phyloP scores from a whole-genome alignment of 2,329 filamentous ascomycete genomes.

The Paraphoma chrysanthemicola region DNA sequence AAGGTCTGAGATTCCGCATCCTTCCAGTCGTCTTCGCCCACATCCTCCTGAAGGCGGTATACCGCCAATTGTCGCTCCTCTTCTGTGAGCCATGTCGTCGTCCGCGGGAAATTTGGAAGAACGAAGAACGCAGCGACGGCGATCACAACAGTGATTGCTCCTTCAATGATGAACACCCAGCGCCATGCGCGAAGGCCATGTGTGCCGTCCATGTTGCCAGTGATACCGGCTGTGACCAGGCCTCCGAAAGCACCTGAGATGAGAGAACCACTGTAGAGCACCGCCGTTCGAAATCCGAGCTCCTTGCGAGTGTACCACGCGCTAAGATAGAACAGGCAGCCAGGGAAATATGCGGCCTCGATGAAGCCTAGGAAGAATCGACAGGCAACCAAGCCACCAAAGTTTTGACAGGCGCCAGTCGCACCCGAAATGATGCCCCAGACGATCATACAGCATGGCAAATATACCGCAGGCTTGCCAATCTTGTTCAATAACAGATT shows the following conservation, averaged over 20 bases:
- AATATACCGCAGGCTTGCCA: conserved; percentile 48
- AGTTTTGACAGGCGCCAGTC: conserved; percentile 52
- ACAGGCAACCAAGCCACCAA: conserved; percentile 54
- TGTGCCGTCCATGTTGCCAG: conserved; percentile 66
- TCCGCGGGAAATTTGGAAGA: conserved; percentile 71
- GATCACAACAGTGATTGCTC: conserved; percentile 67
- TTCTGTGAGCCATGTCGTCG: conserved; percentile 48
- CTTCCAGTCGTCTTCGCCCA: conserved; percentile 51
- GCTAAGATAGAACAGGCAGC: conserved; percentile 68
- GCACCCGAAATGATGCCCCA: conserved; percentile 52
- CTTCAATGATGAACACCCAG: conserved; percentile 75
- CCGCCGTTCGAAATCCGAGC: conserved; percentile 68
- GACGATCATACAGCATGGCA: conserved; percentile 50
- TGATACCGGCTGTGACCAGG: conserved; percentile 66
- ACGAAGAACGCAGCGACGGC: conserved; percentile 65
- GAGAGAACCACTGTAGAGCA: conserved; percentile 72
- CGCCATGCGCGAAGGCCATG: conserved; percentile 68
- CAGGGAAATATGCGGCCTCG: conserved; percentile 62
- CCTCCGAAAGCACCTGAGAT: conserved; percentile 77
- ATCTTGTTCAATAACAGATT: conserved; percentile 56
- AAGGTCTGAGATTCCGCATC: conserved; percentile 45
- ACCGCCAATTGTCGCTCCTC: conserved; percentile 48
- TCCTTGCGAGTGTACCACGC: conserved; percentile 76
- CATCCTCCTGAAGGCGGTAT: conserved; percentile 47
- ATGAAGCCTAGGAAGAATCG: conserved; percentile 62